These are phyloP conservation scores for Diaporthe sp. DNA, from an alignment of 2,329 filamentous ascomycete species.

Conservation along the genomic window DNA sequence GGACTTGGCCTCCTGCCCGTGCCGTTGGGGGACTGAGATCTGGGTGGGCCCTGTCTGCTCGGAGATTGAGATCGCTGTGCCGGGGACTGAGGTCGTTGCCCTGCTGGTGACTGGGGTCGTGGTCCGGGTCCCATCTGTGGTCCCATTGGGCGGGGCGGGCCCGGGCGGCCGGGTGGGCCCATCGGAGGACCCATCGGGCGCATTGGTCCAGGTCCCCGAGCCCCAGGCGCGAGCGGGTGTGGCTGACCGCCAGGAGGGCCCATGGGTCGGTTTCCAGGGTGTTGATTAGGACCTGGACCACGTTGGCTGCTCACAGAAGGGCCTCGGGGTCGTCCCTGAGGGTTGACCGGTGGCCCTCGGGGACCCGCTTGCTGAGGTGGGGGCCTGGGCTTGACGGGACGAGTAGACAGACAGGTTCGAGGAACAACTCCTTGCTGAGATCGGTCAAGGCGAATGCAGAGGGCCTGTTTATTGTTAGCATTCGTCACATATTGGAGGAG, in stretches of 20 bases:
- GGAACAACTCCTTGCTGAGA: slow-evolving; percentile 94
- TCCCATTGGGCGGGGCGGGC: slow-evolving; percentile 46
- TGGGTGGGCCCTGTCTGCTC: slow-evolving; percentile 53
- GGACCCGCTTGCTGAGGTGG: slow-evolving; percentile 63
- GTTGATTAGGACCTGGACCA: slow-evolving; percentile 54
- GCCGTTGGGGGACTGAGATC: slow-evolving; percentile 55
- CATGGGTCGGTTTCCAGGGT: slow-evolving; percentile 55
- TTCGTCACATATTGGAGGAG: neutral
- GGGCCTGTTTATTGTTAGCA: slow-evolving; percentile 69
- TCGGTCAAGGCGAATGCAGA: slow-evolving; percentile 91
- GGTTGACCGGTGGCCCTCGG: slow-evolving; percentile 69
- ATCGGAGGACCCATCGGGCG: slow-evolving; percentile 59
- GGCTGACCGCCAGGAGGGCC: slow-evolving; percentile 53
- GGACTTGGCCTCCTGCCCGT: slow-evolving; percentile 58
- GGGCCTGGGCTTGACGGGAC: slow-evolving; percentile 88
- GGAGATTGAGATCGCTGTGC: slow-evolving; percentile 62
- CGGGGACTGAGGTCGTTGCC: slow-evolving; percentile 53
- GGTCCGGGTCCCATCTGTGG: slow-evolving; percentile 51
- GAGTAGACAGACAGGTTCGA: slow-evolving; percentile 91
- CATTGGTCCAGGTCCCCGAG: slow-evolving; percentile 45
- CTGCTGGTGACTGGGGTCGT: slow-evolving; percentile 60
- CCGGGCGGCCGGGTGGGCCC: slow-evolving; percentile 54
- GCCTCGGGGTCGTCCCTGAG: slow-evolving; percentile 52
- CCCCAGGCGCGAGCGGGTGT: slow-evolving; percentile 52
- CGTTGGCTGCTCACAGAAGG: slow-evolving; percentile 55